Percentiles rank a stretch among this genome's conserved stretches.
Evolutionary conservation across 768 basidiomycete genomes (phyloP).

Genomic region (Fomitopsis serialis): DNA sequence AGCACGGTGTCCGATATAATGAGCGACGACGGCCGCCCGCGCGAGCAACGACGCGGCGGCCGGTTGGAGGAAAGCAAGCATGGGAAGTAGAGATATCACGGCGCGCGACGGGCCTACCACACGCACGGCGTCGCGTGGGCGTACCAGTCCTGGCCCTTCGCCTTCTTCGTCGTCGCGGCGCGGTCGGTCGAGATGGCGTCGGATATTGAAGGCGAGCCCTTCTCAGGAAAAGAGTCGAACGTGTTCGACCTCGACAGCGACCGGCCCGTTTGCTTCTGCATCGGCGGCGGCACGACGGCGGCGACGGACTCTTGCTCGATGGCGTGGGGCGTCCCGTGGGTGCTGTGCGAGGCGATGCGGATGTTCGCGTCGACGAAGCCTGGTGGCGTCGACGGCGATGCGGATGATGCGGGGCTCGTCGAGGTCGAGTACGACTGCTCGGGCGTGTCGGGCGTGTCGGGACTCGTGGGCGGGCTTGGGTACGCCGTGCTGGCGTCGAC

Average conservation of each 20-base stretch:
- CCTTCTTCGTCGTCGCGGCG: slow-evolving; percentile 13
- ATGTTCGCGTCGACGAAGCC: slow-evolving; percentile 19
- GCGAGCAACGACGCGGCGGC: not conserved
- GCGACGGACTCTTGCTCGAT: not conserved
- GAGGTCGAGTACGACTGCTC: slow-evolving; percentile 24
- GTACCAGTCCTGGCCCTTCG: slow-evolving; percentile 10
- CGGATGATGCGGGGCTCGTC: slow-evolving; percentile 25
- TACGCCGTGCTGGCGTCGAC: slow-evolving; percentile 8
- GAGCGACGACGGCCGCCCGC: not conserved
- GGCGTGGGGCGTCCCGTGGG: slow-evolving; percentile 5
- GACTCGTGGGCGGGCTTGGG: slow-evolving; percentile 11
- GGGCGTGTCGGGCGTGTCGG: slow-evolving; percentile 24
- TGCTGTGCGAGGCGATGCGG: slow-evolving; percentile 13
- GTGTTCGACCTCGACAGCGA: not conserved
- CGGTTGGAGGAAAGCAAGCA: not conserved
- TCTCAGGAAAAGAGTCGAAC: not conserved
- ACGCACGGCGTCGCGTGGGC: slow-evolving; percentile 11
- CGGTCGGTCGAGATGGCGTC: not conserved
- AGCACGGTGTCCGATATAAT: too few species aligned
- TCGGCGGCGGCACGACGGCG: not conserved
- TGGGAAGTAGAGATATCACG: too few species aligned
- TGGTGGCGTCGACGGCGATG: slow-evolving; percentile 25
- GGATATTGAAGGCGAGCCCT: not conserved
- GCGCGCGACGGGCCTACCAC: too few species aligned
- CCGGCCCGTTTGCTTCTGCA: not conserved